Evolutionary conservation across 495 filamentous ascomycete species (phyloP).

Genomic region (Lasiosphaeris hirsuta): DNA sequence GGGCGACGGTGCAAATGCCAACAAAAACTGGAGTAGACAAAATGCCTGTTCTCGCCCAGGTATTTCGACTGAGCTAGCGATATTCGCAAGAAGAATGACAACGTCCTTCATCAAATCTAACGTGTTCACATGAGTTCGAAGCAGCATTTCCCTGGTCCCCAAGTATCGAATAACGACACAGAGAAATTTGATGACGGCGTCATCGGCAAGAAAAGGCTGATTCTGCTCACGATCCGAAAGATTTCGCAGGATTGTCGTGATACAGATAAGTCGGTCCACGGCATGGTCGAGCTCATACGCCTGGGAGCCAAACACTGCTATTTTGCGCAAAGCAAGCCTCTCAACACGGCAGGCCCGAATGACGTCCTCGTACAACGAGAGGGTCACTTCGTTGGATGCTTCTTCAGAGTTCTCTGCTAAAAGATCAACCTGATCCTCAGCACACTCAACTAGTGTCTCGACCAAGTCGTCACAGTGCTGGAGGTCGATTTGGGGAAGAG

Average conservation of each 20-base stretch:
- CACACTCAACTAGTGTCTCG: constrained; percentile 85
- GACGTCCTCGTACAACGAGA: constrained; percentile 84
- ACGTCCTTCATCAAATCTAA: constrained; percentile 97
- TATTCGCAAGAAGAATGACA: constrained; percentile 82
- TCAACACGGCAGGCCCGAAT: constrained; percentile 72
- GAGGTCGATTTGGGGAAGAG: constrained; percentile 43
- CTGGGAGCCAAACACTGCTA: constrained; percentile 68
- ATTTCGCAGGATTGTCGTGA: constrained; percentile 90
- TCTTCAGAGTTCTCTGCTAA: constrained; percentile 77
- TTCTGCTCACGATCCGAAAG: constrained; percentile 78
- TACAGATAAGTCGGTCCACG: constrained; percentile 81
- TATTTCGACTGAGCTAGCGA: constrained; percentile 74
- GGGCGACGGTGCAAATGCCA: constrained; percentile 82
- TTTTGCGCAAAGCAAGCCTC: constrained; percentile 62
- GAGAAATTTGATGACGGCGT: constrained; percentile 73
- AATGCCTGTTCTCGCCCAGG: constrained; percentile 85
- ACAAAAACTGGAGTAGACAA: constrained; percentile 80
- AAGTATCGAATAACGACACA: constrained; percentile 78
- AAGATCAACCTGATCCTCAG: constrained; percentile 77
- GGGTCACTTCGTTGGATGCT: constrained; percentile 75
- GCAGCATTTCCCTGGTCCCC: constrained; percentile 82
- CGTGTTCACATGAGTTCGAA: constrained; percentile 75
- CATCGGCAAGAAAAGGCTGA: constrained; percentile 64
- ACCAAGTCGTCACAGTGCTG: constrained; percentile 82
- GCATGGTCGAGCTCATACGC: constrained; percentile 83